Evolutionary conservation across 2,329 filamentous ascomycete species (phyloP), one percentile per base, ranked within the genome.

Genomic region (Ceratocystis cacaofunesta): DNA sequence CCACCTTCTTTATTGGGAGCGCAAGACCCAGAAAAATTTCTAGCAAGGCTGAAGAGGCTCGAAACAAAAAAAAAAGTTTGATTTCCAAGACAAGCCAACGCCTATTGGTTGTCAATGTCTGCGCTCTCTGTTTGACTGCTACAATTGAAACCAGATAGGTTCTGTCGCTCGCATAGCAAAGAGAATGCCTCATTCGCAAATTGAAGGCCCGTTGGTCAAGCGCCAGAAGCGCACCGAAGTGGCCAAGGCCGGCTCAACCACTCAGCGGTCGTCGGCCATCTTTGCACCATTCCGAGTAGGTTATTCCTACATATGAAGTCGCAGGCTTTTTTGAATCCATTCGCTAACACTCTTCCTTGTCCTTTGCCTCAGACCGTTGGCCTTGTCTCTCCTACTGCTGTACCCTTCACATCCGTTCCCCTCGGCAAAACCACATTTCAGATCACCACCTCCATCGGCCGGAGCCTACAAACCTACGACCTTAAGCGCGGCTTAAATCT

Each of bases 341-440:
- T 48, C 19, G 46, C 17, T 48, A 22, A 22, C 48, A 4, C 7
- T 10, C 6, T 50, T 12, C 5, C 28, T 15, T 15, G 25, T 15
- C 25, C 61, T 36, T 28, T 25, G 1, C 61, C 15, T 19, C 2
- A 96, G 90, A 96, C 92, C 60, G 83, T 99, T 69, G 94, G 94
- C 17, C 81, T 99, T 41, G 90, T 99, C 1, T 96, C 94, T 4
- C 90, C 94, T 0, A 96, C 92, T 1, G 77, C 80, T 61, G 90
- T 96, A 0, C 92, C 94, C 0, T 97, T 99, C 73, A 92, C 92
- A 1, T 88, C 88, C 5, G 82, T 95, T 41, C 89, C 92, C 0
- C 80, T 96, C 17, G 94, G 94, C 66, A 96, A 95, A 76, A 92
- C 90, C 0, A 95, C 91, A 2, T 99, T 96, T 73, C 94, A 99